phyloP scores from a whole-genome alignment of 2,329 filamentous ascomycete genomes.

The Cladobotryum mycophilum region DNA sequence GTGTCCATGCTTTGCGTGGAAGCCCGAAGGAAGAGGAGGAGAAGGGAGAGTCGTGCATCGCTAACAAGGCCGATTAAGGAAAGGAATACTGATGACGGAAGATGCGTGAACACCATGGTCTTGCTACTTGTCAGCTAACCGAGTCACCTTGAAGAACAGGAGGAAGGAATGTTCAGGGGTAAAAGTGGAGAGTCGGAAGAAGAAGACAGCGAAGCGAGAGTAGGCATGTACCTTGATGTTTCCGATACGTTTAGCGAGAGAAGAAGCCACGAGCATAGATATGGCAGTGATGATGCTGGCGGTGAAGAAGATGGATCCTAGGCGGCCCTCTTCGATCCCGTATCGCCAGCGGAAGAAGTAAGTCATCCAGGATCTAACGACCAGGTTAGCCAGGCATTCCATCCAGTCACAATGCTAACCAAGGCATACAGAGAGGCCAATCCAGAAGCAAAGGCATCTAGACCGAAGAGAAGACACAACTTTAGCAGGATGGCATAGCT shows the following conservation, averaged over 20 bases:
- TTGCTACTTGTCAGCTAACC: slow-evolving; percentile 18
- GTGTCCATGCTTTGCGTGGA: slow-evolving; percentile 63
- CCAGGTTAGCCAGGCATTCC: slow-evolving; percentile 23
- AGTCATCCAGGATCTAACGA: slow-evolving; percentile 49
- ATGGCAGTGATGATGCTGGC: slow-evolving; percentile 45
- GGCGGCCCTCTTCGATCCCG: slow-evolving; percentile 39
- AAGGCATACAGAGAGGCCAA: slow-evolving; percentile 54
- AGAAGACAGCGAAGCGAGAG: slow-evolving; percentile 9
- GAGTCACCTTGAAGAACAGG: too few species aligned
- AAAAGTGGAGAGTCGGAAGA: neutral
- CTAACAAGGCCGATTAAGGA: slow-evolving; percentile 54
- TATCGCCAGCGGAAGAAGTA: slow-evolving; percentile 49
- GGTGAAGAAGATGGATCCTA: slow-evolving; percentile 51
- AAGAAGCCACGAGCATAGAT: slow-evolving; percentile 48
- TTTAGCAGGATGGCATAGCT: slow-evolving; percentile 50
- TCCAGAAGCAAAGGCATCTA: slow-evolving; percentile 66
- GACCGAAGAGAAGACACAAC: slow-evolving; percentile 59
- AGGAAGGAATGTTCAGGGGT: neutral
- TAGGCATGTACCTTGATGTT: slow-evolving; percentile 54
- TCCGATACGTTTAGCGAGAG: slow-evolving; percentile 49
- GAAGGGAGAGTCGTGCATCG: slow-evolving; percentile 46
- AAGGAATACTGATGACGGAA: slow-evolving; percentile 62
- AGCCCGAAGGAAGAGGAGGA: slow-evolving; percentile 56
- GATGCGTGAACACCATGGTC: slow-evolving; percentile 71
- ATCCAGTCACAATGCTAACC: slow-evolving; percentile 15